Evolutionary conservation across 805 yeast species (phyloP), one percentile per base, ranked within the genome.

Genomic region (Starmerella bombicola): DNA sequence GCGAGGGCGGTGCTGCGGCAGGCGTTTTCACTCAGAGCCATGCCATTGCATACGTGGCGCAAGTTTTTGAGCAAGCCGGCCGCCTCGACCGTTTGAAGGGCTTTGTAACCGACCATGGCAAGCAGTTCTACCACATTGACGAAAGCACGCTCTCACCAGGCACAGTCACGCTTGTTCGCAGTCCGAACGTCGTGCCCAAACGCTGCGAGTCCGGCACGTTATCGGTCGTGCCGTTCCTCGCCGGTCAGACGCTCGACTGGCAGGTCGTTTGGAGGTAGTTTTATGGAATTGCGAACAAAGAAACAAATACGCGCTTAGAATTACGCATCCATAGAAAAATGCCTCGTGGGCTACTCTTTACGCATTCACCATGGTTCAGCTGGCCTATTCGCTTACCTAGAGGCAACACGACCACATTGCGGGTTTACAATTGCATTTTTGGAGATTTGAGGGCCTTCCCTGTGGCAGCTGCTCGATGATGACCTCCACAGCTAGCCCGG

Each of bases 21-120:
- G 99, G 99, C 55, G 95, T 91, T 7, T 91, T 73, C 62, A 82
- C 97, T 2, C 98, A 91, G 60, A 71, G 82, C 18, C 73, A 73
- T 52, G 94, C 80, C 2, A 61, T 91, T 16, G 68, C 85, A 7
- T 91, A 88, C 50, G 64, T 91, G 21, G 96, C 97, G 3, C 80
- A 86, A 59, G 73, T 81, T 1, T 91, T 93, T 55, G 93, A 81
- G 21, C 60, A 68, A 40, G 69, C 63, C 16, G 76, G 71, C 12
- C 71, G 75, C 46, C 62, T 91, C 33, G 78, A 78, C 33, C 72
- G 71, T 42, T 66, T 91, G 51, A 75, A 71, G 53, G 72, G 65
- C 24, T 91, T 91, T 59, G 95, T 83, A 15, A 71, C 80, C 22
- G 78, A 75, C 30, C 71, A 71, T 59, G 95, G 95, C 33, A 65